Percentiles rank a stretch among this genome's conserved stretches.
phyloP scores from a whole-genome alignment of 352 stramenopile species.

The Globisporangium yorkense region DNA sequence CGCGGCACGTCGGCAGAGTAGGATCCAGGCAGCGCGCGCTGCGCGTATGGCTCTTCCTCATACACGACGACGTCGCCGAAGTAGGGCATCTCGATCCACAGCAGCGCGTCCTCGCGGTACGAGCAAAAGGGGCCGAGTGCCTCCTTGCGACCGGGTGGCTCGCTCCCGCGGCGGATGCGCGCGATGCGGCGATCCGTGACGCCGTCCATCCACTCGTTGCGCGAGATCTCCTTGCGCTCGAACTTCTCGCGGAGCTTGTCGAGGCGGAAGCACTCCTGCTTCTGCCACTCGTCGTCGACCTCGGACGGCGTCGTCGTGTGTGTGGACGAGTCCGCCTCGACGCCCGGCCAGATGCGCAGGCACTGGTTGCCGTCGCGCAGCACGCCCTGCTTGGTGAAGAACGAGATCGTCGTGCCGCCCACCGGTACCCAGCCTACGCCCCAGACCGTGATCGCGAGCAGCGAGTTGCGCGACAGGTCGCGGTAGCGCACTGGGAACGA shows the following conservation, averaged over 20 bases:
- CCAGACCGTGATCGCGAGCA: slow-evolving; percentile 83
- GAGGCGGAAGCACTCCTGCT: slow-evolving; percentile 74
- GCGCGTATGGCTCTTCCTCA: slow-evolving; percentile 88
- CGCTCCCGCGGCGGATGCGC: slow-evolving; percentile 71
- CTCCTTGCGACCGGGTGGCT: slow-evolving; percentile 66
- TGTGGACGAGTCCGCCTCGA: slow-evolving; percentile 65
- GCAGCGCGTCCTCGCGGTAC: slow-evolving; percentile 70
- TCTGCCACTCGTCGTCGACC: slow-evolving; percentile 64
- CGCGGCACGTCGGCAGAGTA: slow-evolving; percentile 43
- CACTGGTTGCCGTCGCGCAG: slow-evolving; percentile 85
- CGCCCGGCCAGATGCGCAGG: slow-evolving; percentile 71
- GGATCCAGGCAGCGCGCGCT: slow-evolving; percentile 52
- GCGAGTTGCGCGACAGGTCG: slow-evolving; percentile 81
- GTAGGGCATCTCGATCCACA: slow-evolving; percentile 89
- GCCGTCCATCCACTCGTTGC: slow-evolving; percentile 90
- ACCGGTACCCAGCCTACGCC: slow-evolving; percentile 76
- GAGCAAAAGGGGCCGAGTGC: slow-evolving; percentile 70
- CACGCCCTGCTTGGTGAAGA: slow-evolving; percentile 86
- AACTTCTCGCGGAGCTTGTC: slow-evolving; percentile 88
- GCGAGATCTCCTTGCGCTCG: slow-evolving; percentile 80
- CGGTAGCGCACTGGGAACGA: slow-evolving; percentile 81
- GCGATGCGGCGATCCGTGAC: slow-evolving; percentile 83
- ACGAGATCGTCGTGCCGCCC: slow-evolving; percentile 76
- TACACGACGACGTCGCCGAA: slow-evolving; percentile 91
- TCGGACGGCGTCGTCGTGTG: slow-evolving; percentile 61